These are phyloP conservation scores for Chalaropsis thielavioides DNA, from an alignment of 2,329 filamentous ascomycete genomes.

Conservation along the genomic window DNA sequence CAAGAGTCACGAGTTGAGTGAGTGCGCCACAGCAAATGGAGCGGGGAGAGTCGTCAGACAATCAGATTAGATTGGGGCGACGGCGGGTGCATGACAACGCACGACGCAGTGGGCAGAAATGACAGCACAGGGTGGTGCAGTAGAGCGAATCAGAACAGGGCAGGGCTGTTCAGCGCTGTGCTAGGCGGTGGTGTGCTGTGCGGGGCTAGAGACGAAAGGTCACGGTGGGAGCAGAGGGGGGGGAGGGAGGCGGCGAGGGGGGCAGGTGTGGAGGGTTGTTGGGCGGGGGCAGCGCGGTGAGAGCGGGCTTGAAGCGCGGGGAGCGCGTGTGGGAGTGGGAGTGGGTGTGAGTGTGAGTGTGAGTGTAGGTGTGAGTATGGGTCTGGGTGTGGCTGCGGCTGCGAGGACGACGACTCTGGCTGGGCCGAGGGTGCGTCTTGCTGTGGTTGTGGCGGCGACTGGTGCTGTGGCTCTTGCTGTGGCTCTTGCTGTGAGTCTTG, in stretches of 20 bases:
- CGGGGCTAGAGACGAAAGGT: neutral
- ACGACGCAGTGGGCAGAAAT: neutral
- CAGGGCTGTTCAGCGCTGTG: neutral
- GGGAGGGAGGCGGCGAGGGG: neutral
- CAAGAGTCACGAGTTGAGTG: too few relatives aligned
- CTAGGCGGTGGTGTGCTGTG: neutral
- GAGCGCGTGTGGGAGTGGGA: neutral
- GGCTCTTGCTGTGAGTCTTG: neutral
- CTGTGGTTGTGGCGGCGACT: neutral
- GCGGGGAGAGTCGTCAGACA: neutral
- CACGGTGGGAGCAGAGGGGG: neutral
- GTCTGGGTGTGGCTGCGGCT: neutral
- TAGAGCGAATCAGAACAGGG: neutral
- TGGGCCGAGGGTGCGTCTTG: slow-evolving; percentile 12
- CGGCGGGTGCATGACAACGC: neutral
- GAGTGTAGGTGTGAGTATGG: neutral
- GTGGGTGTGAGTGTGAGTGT: neutral
- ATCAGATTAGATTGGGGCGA: neutral
- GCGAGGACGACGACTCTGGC: slow-evolving; percentile 14
- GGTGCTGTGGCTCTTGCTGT: neutral
- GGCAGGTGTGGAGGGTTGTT: slow-evolving; percentile 10
- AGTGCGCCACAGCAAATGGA: too few relatives aligned
- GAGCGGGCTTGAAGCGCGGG: too few relatives aligned
- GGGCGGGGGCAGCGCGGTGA: slow-evolving; percentile 12
- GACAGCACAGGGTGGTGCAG: neutral